A percentile compares a stretch with the other conserved stretches of the same genome.
Conservation (phyloP, 2,329 filamentous ascomycete species). For the Cladosporium sp. region DNA sequence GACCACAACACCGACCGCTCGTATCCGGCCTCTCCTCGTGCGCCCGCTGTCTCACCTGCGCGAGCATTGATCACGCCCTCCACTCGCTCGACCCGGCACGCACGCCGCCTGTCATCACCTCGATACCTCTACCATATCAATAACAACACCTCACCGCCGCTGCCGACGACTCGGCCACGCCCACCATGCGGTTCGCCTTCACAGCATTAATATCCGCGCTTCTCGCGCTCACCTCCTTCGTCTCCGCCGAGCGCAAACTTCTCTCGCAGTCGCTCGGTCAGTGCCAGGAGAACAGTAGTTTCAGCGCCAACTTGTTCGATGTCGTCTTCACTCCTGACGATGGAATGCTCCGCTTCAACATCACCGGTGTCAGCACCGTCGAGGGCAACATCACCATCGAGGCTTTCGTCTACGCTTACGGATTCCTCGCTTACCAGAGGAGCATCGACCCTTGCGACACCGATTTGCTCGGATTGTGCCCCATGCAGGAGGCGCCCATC, state of each 20-base stretch:
- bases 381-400: slow-evolving; percentile 76
- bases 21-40: neutral
- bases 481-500: slow-evolving; percentile 82
- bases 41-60: slow-evolving; percentile 12
- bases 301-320: slow-evolving; percentile 84
- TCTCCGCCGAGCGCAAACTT: slow-evolving; percentile 54
- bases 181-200: slow-evolving; percentile 14
- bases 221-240: slow-evolving; percentile 41
- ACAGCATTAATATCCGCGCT: slow-evolving; percentile 24
- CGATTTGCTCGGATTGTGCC: slow-evolving; percentile 71
- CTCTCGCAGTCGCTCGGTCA: slow-evolving; percentile 82
- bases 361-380: slow-evolving; percentile 78
- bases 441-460: slow-evolving; percentile 71
- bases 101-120: slow-evolving; percentile 5
- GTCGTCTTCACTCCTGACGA: slow-evolving; percentile 75
- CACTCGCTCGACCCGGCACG: slow-evolving; percentile 6
- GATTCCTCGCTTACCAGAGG: slow-evolving; percentile 64
- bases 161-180: slow-evolving; percentile 1
- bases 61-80: slow-evolving; percentile 7
- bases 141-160: neutral
- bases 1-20: neutral
- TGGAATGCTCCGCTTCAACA: slow-evolving; percentile 64
- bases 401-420: slow-evolving; percentile 74
- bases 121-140: neutral
- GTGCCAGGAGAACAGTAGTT: slow-evolving; percentile 78